Evolutionary conservation across 441 rosid genomes (phyloP), one percentile per base, ranked within the genome.

Genomic region (Populus tomentosa): DNA sequence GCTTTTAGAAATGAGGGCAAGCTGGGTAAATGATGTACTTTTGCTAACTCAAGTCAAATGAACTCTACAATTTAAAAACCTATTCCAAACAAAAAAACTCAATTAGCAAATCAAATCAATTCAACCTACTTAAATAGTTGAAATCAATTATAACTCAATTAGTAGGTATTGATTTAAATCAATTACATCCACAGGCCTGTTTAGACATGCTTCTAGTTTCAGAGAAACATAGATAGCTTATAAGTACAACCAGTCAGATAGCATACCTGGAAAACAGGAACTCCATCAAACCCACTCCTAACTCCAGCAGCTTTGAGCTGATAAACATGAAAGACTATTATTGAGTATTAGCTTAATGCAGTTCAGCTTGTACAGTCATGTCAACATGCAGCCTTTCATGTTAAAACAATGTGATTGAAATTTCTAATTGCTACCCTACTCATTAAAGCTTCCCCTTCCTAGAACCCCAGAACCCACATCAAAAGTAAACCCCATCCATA

Each of bases 241-340:
- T 35, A 6, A 13, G 50, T 67, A 23, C 33, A 78, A 59, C 18
- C 62, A 36, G 35, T 5, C 67, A 66, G 6, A 20, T 7, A 64
- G 72, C 80, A 4, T 83, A 95, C 98, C 98, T 95, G 98, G 75
- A 95, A 95, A 77, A 95, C 90, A 4, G 98, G 98, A 83, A 95
- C 98, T 84, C 98, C 98, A 84, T 95, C 98, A 77, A 93, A 95
- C 33, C 92, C 92, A 73, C 73, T 82, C 80, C 80, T 90, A 62
- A 73, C 70, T 82, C 76, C 85, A 18, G 88, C 73, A 68, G 89
- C 77, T 85, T 93, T 91, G 80, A 91, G 80, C 97, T 91, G 84
- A 73, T 42, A 80, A 65, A 56, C 73, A 83, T 35, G 64, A 11
- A 82, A 73, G 62, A 56, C 20, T 40, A 69, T 36, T 14, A 71